A percentile compares a stretch with the other conserved stretches of the same genome.
phyloP scores from a whole-genome alignment of 306 rosid genomes.

The Vicia faba region DNA sequence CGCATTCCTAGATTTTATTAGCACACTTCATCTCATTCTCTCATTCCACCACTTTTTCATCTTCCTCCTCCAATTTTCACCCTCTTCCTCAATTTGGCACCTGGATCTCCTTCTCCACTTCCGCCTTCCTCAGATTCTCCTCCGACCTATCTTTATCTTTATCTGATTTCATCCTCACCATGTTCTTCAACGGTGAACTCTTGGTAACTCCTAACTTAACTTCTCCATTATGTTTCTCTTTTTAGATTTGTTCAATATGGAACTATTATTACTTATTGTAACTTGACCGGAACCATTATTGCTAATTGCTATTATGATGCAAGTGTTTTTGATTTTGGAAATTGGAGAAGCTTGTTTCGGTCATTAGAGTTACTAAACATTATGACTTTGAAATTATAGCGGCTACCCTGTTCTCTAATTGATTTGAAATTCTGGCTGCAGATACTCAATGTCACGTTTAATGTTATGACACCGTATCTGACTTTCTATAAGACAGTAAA shows the following conservation, averaged over 20 bases:
- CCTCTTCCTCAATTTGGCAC: slow-evolving; percentile 67
- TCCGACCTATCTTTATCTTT: slow-evolving; percentile 31
- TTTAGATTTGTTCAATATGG: neutral
- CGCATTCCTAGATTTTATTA: slow-evolving; percentile 66
- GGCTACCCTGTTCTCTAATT: no score
- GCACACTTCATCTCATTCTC: slow-evolving; percentile 73
- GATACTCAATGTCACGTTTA: no score
- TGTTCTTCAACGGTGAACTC: slow-evolving; percentile 45
- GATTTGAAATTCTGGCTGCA: no score
- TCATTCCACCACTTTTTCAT: slow-evolving; percentile 24
- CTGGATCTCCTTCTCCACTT: slow-evolving; percentile 71
- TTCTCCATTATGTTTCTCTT: neutral
- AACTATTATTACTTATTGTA: neutral
- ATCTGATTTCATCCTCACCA: slow-evolving; percentile 56
- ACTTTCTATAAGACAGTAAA: no score
- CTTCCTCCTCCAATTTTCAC: slow-evolving; percentile 46
- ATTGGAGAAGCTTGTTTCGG: neutral
- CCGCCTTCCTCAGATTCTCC: slow-evolving; percentile 59
- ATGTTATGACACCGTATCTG: no score
- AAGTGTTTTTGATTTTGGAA: neutral
- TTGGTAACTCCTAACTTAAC: slow-evolving; percentile 48
- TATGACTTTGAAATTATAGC: no score
- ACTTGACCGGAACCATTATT: neutral
- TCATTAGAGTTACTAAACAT: no score
- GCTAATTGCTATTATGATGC: neutral